phyloP scores from a whole-genome alignment of 1,139 yeast species.

The Pichia kudriavzevii region DNA sequence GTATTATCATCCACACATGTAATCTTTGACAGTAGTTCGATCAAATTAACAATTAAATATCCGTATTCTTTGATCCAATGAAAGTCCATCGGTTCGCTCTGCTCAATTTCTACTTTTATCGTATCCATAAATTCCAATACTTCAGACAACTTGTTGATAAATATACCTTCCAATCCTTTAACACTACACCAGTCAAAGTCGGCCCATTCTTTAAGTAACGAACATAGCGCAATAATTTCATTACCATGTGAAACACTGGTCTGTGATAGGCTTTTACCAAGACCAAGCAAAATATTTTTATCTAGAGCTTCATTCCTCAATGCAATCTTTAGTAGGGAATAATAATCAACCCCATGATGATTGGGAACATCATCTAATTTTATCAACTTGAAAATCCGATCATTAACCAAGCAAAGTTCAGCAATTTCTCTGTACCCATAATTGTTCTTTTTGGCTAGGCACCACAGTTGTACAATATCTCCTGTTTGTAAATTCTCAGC shows the following conservation, averaged over 20 bases:
- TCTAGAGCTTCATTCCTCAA: too few relatives aligned
- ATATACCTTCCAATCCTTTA: slow-evolving; percentile 6
- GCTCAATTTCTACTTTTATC: slow-evolving; percentile 2
- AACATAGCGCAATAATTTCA: slow-evolving; percentile 2
- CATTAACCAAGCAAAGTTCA: too few relatives aligned
- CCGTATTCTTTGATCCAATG: slow-evolving; percentile 10
- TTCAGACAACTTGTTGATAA: slow-evolving; percentile 5
- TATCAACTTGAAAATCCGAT: too few relatives aligned
- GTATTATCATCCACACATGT: slow-evolving; percentile 5
- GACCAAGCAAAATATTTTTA: too few relatives aligned
- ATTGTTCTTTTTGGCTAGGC: too few relatives aligned
- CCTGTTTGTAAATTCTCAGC: too few relatives aligned
- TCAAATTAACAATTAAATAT: slow-evolving; percentile 1
- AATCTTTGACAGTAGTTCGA: slow-evolving; percentile 1
- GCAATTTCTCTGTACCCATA: too few relatives aligned
- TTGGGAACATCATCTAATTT: too few relatives aligned
- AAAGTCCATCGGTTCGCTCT: background rate
- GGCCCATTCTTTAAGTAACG: slow-evolving; percentile 7
- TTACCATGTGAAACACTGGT: background rate
- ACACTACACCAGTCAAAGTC: slow-evolving; percentile 9
- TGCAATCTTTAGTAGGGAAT: too few relatives aligned
- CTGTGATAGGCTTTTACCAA: slow-evolving; percentile 3
- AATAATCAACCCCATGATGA: too few relatives aligned
- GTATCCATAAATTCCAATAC: slow-evolving; percentile 1
- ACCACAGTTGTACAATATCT: too few relatives aligned